Conservation (phyloP, 2,329 filamentous ascomycete species). For the Fusarium oligoseptatum region DNA sequence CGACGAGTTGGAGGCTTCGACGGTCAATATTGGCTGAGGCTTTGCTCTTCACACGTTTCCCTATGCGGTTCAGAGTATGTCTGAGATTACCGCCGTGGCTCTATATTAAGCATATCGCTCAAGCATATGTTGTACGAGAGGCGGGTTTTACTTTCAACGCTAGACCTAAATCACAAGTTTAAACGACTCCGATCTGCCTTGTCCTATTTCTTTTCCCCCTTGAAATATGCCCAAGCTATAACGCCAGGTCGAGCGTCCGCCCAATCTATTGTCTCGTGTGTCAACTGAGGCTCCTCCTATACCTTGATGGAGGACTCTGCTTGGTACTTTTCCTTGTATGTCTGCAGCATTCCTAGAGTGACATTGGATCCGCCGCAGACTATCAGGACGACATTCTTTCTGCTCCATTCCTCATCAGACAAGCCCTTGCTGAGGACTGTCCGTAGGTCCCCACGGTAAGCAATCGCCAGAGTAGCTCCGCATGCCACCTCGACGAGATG, state of each 20-base stretch:
- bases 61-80: not conserved
- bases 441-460: conserved; percentile 74
- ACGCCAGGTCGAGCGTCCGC: not conserved
- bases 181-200: not conserved
- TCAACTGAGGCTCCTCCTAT: conserved; percentile 15
- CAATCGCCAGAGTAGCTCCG: conserved; percentile 81
- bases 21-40: not conserved
- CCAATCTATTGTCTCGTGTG: not conserved
- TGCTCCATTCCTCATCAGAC: conserved; percentile 69
- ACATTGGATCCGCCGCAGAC: conserved; percentile 85
- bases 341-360: conserved; percentile 70
- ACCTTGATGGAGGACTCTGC: conserved; percentile 50
- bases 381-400: conserved; percentile 83
- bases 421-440: conserved; percentile 67
- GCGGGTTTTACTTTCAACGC: not conserved
- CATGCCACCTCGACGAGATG: conserved; percentile 88
- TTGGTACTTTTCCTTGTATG: conserved; percentile 65
- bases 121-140: not conserved
- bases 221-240: not conserved
- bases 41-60: not conserved
- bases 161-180: not conserved
- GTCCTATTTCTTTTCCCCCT: not conserved
- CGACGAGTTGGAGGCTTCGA: not conserved
- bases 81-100: not conserved
- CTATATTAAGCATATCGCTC: conserved; percentile 11